Evolutionary conservation across 2,329 filamentous ascomycete species (phyloP), one percentile per base, ranked within the genome.

Genomic region (Sporothrix protearum): DNA sequence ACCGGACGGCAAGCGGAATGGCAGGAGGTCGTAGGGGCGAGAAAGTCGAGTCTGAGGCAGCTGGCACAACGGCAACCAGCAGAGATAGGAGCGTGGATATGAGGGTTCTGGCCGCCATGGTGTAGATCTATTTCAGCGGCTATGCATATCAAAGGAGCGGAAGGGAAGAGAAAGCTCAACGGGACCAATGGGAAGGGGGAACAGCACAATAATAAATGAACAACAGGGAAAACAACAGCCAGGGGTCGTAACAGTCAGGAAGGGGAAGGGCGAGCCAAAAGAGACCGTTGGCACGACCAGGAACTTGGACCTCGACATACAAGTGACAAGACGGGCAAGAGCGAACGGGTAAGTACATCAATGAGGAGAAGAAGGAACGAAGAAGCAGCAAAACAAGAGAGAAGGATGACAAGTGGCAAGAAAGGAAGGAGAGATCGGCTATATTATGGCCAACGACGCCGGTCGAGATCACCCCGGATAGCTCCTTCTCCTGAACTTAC

Each of bases 1-100:
- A 91, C 73, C 88, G 89, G 59, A 94, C 92, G 57, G 91, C 91
- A 45, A 95, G 80, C 14, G 92, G 92, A 19, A 80, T 77, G 2
- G 79, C 77, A 10, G 79, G 79, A 5, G 79, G 79, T n/a, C 74
- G 76, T 2, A 78, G 73, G 1, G 79, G 79, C 1, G 70, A 76
- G 64, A 79, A 80, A 10, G 74, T 76, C 1, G 78, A 75, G 8
- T 63, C 57, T 7, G 71, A 71, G 22, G 63, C n/a, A 6, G 22
- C 67, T 12, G 51, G 53, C 0, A 22, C 14, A 10, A 68, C 19
- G 39, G 51, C 51, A 30, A 42, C 36, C 55, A 71, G 49, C 19
- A 57, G 42, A 2, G 57, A 55, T 8, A 71, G 66, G 45, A 69
- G 47, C 19, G 66, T n/a, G 22, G n/a, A 47, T 14, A 71, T 30